A percentile compares a stretch with the other conserved stretches of the same genome.
Conservation (phyloP, 2,329 filamentous ascomycete species). For the Neurospora crassa region DNA sequence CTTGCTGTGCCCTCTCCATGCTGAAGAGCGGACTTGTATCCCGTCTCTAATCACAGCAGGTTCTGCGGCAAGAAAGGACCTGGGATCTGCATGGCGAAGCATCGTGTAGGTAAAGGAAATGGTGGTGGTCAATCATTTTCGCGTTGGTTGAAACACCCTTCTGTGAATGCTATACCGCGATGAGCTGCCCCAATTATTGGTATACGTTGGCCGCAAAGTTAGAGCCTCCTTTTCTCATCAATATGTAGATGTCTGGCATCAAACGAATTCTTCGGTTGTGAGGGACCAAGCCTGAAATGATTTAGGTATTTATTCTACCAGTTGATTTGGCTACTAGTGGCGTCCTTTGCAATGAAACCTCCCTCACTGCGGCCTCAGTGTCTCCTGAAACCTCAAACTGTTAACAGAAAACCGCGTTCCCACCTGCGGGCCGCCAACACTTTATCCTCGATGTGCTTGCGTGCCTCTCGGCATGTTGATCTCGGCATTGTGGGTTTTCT, state of each 20-base stretch:
- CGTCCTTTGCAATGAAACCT: no score
- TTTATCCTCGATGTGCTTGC: not conserved
- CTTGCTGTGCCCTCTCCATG: not conserved
- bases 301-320: no score
- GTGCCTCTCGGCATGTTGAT: not conserved
- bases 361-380: not conserved
- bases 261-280: conserved; percentile 59
- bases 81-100: not conserved
- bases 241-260: conserved; percentile 43
- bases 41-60: not conserved
- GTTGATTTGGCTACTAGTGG: no score
- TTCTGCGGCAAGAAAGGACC: not conserved
- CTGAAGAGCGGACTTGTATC: not conserved
- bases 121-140: not conserved
- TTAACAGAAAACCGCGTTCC: not conserved
- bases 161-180: not conserved
- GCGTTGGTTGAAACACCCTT: not conserved
- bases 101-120: not conserved
- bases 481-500: not conserved
- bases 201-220: not conserved
- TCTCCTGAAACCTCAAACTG: not conserved
- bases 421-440: not conserved
- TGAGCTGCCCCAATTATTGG: not conserved
- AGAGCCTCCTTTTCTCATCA: not conserved
- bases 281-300: conserved; percentile 45